Evolutionary conservation across 2,329 filamentous ascomycete species (phyloP).

Genomic region (Venturia nashicola): DNA sequence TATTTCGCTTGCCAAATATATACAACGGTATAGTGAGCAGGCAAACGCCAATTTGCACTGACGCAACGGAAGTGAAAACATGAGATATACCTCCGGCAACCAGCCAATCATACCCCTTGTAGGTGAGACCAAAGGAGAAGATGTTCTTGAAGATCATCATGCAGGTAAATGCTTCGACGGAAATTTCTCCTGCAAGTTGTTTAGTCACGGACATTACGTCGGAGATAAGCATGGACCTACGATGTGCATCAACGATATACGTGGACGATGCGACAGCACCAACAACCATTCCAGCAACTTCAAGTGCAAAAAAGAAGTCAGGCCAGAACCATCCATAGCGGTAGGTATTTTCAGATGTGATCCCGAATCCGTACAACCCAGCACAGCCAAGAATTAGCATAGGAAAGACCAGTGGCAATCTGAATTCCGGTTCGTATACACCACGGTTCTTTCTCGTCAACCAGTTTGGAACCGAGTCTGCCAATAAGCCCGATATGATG

Average conservation of each 20-base stretch:
- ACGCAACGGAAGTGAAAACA: conserved; percentile 59
- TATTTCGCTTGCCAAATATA: conserved; percentile 64
- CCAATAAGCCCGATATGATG: conserved; percentile 56
- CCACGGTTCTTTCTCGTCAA: conserved; percentile 67
- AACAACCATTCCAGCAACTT: conserved; percentile 84
- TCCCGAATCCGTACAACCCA: conserved; percentile 75
- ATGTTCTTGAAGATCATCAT: conserved; percentile 91
- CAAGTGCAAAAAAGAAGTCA: conserved; percentile 69
- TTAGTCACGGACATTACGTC: neutral
- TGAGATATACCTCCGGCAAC: conserved; percentile 44
- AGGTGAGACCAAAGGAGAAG: conserved; percentile 78
- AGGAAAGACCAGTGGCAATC: conserved; percentile 69
- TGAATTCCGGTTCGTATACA: conserved; percentile 84
- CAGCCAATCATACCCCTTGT: conserved; percentile 75
- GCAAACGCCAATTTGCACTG: conserved; percentile 68
- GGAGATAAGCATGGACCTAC: conserved; percentile 37
- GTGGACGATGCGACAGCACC: conserved; percentile 75
- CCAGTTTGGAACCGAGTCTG: conserved; percentile 58
- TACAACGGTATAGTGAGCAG: conserved; percentile 64
- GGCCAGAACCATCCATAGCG: conserved; percentile 62
- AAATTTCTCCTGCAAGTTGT: conserved; percentile 51
- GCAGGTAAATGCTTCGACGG: conserved; percentile 80
- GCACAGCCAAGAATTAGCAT: conserved; percentile 67
- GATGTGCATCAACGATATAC: conserved; percentile 88
- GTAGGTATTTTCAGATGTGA: conserved; percentile 49